These are phyloP conservation scores for Colletotrichum navitas DNA, from an alignment of 2,329 filamentous ascomycete genomes.

Conservation along the genomic window DNA sequence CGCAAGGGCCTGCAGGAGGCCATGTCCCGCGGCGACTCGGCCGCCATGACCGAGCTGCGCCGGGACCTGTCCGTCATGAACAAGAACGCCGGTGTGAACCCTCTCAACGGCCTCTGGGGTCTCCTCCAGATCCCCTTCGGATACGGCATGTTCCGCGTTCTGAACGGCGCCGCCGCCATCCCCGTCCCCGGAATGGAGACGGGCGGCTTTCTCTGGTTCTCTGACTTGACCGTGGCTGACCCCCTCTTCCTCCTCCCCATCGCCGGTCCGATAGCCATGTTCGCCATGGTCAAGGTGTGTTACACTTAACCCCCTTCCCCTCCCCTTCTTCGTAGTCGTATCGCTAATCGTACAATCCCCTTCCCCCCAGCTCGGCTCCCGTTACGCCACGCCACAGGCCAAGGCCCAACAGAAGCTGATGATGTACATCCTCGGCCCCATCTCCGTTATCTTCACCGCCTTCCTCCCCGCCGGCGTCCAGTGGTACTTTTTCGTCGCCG, in stretches of 20 bases:
- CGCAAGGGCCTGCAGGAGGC: conserved; percentile 61
- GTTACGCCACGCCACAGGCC: conserved; percentile 48
- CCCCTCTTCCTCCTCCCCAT: conserved; percentile 82
- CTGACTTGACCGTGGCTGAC: conserved; percentile 80
- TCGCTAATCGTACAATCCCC: conserved; percentile 40
- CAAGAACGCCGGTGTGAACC: conserved; percentile 53
- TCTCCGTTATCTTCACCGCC: conserved; percentile 59
- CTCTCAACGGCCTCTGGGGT: conserved; percentile 53
- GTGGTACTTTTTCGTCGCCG: conserved; percentile 60
- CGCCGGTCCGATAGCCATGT: conserved; percentile 68
- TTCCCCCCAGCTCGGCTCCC: conserved; percentile 51
- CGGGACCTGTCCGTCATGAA: conserved; percentile 54
- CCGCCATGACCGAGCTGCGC: conserved; percentile 58
- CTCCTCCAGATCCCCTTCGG: conserved; percentile 73
- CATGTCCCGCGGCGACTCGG: conserved; percentile 65
- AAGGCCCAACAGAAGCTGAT: conserved; percentile 56
- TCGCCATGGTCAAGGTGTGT: conserved; percentile 66
- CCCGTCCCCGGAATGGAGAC: conserved; percentile 84
- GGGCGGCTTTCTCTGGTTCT: conserved; percentile 82
- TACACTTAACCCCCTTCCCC: neutral
- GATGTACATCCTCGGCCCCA: conserved; percentile 57
- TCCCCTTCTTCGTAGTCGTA: neutral
- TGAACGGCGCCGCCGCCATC: conserved; percentile 79
- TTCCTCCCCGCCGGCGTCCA: conserved; percentile 64
- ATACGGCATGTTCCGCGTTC: conserved; percentile 83